Percentiles rank a stretch among this genome's conserved stretches.
Evolutionary conservation across 768 basidiomycete genomes (phyloP).

Genomic region (Tylopilus intermedius): DNA sequence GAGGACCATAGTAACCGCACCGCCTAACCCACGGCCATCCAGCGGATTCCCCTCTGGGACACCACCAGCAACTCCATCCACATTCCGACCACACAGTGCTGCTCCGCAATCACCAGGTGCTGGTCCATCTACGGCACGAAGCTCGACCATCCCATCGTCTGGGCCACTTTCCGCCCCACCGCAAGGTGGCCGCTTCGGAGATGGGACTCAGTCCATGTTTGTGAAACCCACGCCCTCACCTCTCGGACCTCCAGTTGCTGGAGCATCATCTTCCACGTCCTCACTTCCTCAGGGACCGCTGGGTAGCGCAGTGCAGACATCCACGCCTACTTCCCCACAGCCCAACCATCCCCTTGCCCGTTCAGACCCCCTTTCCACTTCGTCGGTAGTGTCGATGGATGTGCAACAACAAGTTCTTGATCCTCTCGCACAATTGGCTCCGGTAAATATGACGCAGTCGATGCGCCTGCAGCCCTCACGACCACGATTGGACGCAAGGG

Average conservation of each 20-base stretch:
- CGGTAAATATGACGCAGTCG: conserved; percentile 68
- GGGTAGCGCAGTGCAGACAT: conserved; percentile 5
- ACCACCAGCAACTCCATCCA: conserved; percentile 17
- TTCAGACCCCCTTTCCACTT: conserved; percentile 11
- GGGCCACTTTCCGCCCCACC: conserved; percentile 43
- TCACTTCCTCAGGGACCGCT: conserved; percentile 24
- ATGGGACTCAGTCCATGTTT: conserved; percentile 81
- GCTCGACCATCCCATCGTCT: conserved; percentile 17
- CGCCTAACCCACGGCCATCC: conserved; percentile 19
- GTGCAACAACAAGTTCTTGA: conserved; percentile 41
- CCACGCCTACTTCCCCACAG: conserved; percentile 2
- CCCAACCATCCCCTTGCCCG: conserved; percentile 19
- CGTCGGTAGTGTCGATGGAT: conserved; percentile 7
- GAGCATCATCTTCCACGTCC: conserved; percentile 35
- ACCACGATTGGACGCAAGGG: conserved; percentile 74
- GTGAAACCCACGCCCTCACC: conserved; percentile 45
- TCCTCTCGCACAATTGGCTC: conserved; percentile 57
- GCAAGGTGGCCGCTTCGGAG: conserved; percentile 60
- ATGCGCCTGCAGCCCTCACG: conserved; percentile 67
- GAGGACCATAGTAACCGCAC: conserved; percentile 18
- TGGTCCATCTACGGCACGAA: conserved; percentile 44
- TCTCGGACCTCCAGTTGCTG: conserved; percentile 30
- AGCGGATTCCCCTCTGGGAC: conserved; percentile 18
- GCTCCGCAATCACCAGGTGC: conserved; percentile 50
- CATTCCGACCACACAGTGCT: conserved; percentile 28